phyloP scores from a whole-genome alignment of 2,329 filamentous ascomycete species.

The Penicillium sp. region DNA sequence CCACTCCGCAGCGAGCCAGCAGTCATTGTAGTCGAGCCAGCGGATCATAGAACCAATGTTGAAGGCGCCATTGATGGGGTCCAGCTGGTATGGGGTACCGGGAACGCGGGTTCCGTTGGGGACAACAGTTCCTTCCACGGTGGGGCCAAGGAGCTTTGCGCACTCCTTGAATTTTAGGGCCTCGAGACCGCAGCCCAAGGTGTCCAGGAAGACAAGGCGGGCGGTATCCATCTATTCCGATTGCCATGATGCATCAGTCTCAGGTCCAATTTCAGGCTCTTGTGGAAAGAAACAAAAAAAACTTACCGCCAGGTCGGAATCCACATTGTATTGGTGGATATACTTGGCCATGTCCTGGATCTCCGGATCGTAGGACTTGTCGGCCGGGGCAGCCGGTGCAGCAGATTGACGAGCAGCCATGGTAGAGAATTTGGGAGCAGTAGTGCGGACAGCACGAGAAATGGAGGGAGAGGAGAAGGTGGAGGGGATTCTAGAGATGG shows the following conservation, averaged over 20 bases:
- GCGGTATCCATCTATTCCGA: conserved; percentile 76
- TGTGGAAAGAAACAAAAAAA: background rate
- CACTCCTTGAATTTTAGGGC: conserved; percentile 95
- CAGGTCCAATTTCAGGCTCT: background rate
- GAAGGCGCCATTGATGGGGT: conserved; percentile 94
- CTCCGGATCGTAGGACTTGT: conserved; percentile 78
- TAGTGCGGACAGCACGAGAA: conserved; percentile 23
- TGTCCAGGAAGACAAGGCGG: conserved; percentile 94
- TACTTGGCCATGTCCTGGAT: conserved; percentile 95
- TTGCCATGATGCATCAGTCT: background rate
- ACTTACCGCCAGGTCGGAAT: conserved; percentile 88
- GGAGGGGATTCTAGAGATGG: conserved; percentile 33
- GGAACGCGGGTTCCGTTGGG: conserved; percentile 90
- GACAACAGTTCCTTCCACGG: conserved; percentile 85
- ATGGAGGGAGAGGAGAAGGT: conserved; percentile 24
- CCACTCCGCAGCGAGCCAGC: conserved; percentile 99
- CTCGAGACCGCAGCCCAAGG: conserved; percentile 93
- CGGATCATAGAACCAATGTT: conserved; percentile 99
- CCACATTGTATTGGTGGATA: conserved; percentile 86
- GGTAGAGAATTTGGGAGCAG: conserved; percentile 43
- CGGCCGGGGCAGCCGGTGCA: conserved; percentile 34
- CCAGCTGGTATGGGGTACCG: conserved; percentile 89
- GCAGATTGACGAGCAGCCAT: conserved; percentile 43
- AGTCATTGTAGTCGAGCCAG: conserved; percentile 99
- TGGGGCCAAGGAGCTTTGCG: conserved; percentile 87